Evolutionary conservation across 306 rosid genomes (phyloP), one percentile per base, ranked within the genome.

Genomic region (Arachis stenosperma): DNA sequence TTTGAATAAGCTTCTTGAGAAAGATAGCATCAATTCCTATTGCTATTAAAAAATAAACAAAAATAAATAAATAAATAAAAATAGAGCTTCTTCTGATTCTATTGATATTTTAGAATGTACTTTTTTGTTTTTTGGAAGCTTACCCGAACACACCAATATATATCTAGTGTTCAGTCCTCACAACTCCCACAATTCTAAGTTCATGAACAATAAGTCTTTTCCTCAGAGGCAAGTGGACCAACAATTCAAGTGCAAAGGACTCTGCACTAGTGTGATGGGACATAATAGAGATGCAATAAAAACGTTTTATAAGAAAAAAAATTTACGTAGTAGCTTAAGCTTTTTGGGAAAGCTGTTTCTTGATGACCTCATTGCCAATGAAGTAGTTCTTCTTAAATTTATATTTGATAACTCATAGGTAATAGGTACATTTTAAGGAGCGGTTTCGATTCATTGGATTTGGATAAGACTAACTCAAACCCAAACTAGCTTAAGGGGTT

Each of bases 381-480:
- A 75, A 77, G 57, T 30, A 55, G 55, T 73, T 67, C 8, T 27
- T 61, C 30, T 55, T 44, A 61, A 57, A 30, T 29, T 73, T 46
- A 37, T 60, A 44, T 50, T 58, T 71, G 10, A 36, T 53, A 60
- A 50, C 65, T 71, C 7, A 36, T 53, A 60, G 67, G 73, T 54
- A n/a, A 60, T 15, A 53, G 47, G 44, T 36, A 33, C 61, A 40
- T 39, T 41, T 58, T 59, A 44, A 57, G 12, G 43, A 42, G 14
- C 29, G 37, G 10, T 72, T 73, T 63, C 41, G 37, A 10, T 41
- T 44, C 58, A 51, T 63, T 33, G 37, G 37, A 33, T 33, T 33
- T 33, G 37, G 3, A 33, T 33, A 33, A 33, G 37, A 2, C 37
- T 4, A 33, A 33, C 37, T 33, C 37, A 33, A 33, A 33, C 37